A percentile compares a stretch with the other conserved stretches of the same genome.
Conservation (phyloP, 2,329 filamentous ascomycete species). For the Bimuria novae-zelandiae region DNA sequence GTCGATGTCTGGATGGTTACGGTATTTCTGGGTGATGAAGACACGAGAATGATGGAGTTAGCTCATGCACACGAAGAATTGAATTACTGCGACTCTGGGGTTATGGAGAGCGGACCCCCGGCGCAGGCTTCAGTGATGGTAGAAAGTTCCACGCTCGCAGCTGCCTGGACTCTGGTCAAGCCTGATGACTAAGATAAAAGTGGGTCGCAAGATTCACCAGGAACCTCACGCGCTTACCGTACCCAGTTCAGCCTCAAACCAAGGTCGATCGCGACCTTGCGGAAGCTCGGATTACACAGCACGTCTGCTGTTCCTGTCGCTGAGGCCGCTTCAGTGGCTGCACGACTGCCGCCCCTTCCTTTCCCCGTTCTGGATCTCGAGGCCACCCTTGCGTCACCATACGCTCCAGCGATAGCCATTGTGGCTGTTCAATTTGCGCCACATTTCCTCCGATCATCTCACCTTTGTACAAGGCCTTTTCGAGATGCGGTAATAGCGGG, state of each 20-base stretch:
- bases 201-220: neutral
- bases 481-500: neutral
- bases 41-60: no score
- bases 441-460: neutral
- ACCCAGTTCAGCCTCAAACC: no score
- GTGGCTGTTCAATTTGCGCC: slow-evolving; percentile 5
- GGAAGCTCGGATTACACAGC: no score
- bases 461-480: neutral
- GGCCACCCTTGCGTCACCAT: neutral
- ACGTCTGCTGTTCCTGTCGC: no score
- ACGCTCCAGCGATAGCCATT: neutral
- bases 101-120: neutral
- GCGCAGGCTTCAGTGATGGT: slow-evolving; percentile 8
- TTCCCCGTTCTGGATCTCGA: neutral
- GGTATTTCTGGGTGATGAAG: no score
- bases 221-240: neutral
- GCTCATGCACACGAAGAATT: neutral
- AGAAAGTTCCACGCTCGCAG: slow-evolving; percentile 3
- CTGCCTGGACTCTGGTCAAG: neutral
- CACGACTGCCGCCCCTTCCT: no score
- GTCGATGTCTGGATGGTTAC: no score
- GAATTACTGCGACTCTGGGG: neutral
- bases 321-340: no score
- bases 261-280: no score
- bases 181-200: slow-evolving; percentile 3